These are phyloP conservation scores for Hypholoma fasciculare DNA, from an alignment of 768 basidiomycete species.

Conservation along the genomic window DNA sequence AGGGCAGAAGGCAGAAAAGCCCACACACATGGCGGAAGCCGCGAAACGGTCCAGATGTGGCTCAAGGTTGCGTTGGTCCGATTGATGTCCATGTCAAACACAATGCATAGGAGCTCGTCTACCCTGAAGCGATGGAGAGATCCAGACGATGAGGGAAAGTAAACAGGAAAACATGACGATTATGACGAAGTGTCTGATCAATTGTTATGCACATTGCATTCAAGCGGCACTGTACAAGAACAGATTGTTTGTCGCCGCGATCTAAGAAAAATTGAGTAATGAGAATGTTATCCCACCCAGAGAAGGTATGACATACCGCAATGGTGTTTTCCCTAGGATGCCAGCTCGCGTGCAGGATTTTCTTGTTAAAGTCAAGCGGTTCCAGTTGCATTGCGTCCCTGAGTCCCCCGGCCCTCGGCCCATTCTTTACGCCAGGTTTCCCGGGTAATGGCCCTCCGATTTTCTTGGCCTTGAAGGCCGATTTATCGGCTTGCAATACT, in stretches of 20 bases:
- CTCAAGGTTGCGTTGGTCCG: slow-evolving; percentile 11
- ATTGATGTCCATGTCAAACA: slow-evolving; percentile 15
- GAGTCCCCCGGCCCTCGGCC: slow-evolving; percentile 66
- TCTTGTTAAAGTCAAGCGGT: slow-evolving; percentile 93
- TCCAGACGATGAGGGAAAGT: slow-evolving; percentile 8
- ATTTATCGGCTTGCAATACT: slow-evolving; percentile 97
- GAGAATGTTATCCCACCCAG: background rate
- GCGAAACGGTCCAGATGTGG: slow-evolving; percentile 10
- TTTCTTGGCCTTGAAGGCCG: slow-evolving; percentile 99
- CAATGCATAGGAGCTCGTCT: slow-evolving; percentile 20
- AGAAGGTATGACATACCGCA: slow-evolving; percentile 59
- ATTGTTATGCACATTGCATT: slow-evolving; percentile 15
- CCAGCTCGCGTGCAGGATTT: slow-evolving; percentile 95
- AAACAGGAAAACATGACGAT: slow-evolving; percentile 15
- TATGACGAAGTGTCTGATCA: slow-evolving; percentile 6
- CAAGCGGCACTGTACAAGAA: slow-evolving; percentile 80
- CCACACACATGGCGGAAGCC: background rate
- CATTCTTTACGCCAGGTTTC: slow-evolving; percentile 73
- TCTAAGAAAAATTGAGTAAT: slow-evolving; percentile 42
- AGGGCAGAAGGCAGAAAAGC: slow-evolving; percentile 8
- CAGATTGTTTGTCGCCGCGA: slow-evolving; percentile 96
- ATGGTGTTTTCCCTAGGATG: slow-evolving; percentile 99
- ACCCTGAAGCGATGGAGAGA: slow-evolving; percentile 15
- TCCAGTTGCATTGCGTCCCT: slow-evolving; percentile 88
- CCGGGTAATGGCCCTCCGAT: slow-evolving; percentile 84